Conservation (phyloP, 495 filamentous ascomycete species). For the Apodospora peruviana region DNA sequence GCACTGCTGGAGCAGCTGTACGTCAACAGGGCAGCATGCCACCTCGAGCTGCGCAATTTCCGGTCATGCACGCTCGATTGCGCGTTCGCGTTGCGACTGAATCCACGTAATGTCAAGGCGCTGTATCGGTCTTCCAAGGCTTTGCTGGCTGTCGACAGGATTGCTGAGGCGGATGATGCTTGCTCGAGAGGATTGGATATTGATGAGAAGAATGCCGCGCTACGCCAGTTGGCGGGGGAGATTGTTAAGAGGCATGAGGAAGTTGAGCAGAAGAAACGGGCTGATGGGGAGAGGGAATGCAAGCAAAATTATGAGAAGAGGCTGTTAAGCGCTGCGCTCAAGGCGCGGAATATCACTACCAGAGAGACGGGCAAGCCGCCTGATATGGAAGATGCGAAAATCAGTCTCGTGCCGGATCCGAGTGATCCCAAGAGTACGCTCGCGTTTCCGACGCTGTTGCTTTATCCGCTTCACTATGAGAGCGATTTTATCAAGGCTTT, state of each 20-base stretch:
- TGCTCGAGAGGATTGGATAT: slow-evolving; percentile 62
- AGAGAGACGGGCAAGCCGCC: slow-evolving; percentile 65
- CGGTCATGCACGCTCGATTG: slow-evolving; percentile 77
- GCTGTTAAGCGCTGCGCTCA: slow-evolving; percentile 65
- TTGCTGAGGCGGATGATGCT: slow-evolving; percentile 71
- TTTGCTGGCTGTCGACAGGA: slow-evolving; percentile 64
- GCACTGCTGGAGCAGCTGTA: slow-evolving; percentile 67
- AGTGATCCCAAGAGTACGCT: slow-evolving; percentile 64
- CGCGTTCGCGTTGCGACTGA: slow-evolving; percentile 69
- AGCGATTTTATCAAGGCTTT: slow-evolving; percentile 88
- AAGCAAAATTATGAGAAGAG: slow-evolving; percentile 45
- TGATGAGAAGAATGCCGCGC: slow-evolving; percentile 54
- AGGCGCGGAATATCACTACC: slow-evolving; percentile 62
- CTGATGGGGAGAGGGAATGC: slow-evolving; percentile 46
- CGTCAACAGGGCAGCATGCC: slow-evolving; percentile 81
- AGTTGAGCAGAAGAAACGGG: slow-evolving; percentile 27
- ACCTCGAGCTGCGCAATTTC: slow-evolving; percentile 70
- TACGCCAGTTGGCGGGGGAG: slow-evolving; percentile 48
- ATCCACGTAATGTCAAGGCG: slow-evolving; percentile 76
- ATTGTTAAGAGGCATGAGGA: slow-evolving; percentile 43
- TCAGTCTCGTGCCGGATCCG: slow-evolving; percentile 66
- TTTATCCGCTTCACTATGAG: slow-evolving; percentile 75
- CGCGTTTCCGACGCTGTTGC: slow-evolving; percentile 69
- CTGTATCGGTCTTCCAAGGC: slow-evolving; percentile 78
- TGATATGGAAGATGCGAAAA: slow-evolving; percentile 72